phyloP scores from a whole-genome alignment of 2,329 filamentous ascomycete species.

The Pezicula carpinea region DNA sequence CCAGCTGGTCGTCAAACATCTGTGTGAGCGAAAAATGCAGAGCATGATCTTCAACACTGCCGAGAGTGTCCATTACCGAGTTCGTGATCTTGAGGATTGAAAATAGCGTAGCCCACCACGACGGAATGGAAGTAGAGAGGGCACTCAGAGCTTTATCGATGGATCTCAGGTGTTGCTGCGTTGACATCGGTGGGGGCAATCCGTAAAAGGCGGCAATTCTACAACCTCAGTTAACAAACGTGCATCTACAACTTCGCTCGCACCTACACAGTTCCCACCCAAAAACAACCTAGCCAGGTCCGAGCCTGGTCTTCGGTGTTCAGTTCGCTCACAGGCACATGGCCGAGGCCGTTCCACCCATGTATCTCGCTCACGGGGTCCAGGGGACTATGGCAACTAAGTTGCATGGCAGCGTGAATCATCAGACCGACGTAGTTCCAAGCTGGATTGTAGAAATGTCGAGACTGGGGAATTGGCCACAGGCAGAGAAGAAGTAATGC shows the following conservation, averaged over 20 bases:
- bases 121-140: no score
- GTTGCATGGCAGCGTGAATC: background rate
- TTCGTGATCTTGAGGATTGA: background rate
- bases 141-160: background rate
- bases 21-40: conserved; percentile 8
- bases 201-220: conserved; percentile 7
- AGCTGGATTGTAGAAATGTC: conserved; percentile 6
- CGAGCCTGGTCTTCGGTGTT: conserved; percentile 1
- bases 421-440: conserved; percentile 6
- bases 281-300: conserved; percentile 7
- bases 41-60: conserved; percentile 4
- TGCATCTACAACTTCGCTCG: background rate
- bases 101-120: no score
- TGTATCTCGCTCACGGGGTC: background rate
- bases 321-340: conserved; percentile 1
- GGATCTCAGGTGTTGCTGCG: conserved; percentile 5
- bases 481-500: conserved; percentile 9
- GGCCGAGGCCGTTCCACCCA: background rate
- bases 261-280: conserved; percentile 5
- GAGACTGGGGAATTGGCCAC: conserved; percentile 7
- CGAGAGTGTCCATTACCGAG: conserved; percentile 1
- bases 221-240: background rate
- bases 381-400: conserved; percentile 2
- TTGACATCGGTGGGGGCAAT: conserved; percentile 5
- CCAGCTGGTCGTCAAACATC: conserved; percentile 4